Evolutionary conservation across 1,139 yeast genomes (phyloP), one percentile per base, ranked within the genome.

Genomic region (Pichia sp.): DNA sequence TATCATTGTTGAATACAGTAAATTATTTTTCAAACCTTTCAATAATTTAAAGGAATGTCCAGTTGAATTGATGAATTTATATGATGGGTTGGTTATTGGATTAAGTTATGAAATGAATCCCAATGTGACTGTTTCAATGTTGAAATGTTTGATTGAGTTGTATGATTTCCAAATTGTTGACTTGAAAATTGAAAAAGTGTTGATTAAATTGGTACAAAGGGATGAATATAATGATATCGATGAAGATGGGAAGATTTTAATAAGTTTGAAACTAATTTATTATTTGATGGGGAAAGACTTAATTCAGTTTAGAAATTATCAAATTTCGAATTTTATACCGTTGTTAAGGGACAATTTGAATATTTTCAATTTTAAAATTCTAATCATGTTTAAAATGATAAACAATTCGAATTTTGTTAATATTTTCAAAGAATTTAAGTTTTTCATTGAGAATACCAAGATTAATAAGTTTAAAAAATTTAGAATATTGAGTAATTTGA

Each of bases 361-460:
- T 1, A 71, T 79, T 8, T 75, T 87, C 14, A 68, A 69, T 47
- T 68, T 77, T 50, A 91, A 90, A 66, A 67, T 91, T n/a, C 75
- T 75, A 48, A 79, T 89, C 29, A 68, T 91, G 46, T 76, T 91
- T 2, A 69, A 75, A 19, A 66, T 89, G 30, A 78, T 83, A 39
- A 74, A 74, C 49, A 80, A 77, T 29, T 66, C 68, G 3, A 87
- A 79, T 58, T 76, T 81, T 48, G 72, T 73, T 44, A 56, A 62
- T 4, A 76, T 88, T 18, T 70, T 86, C n/a, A 73, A 75, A 30
- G 96, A 90, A 65, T 71, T 91, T 43, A 84, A 85, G 60, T 81
- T 81, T 63, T 79, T 82, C 57, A 81, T 87, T 0, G 68, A 62
- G 2, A 45, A 54, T 19, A 56, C 62, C 25, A 68, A 76, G 3